Evolutionary conservation across 2,329 filamentous ascomycete genomes (phyloP), one percentile per base, ranked within the genome.

Genomic region (Neonectria ditissima): DNA sequence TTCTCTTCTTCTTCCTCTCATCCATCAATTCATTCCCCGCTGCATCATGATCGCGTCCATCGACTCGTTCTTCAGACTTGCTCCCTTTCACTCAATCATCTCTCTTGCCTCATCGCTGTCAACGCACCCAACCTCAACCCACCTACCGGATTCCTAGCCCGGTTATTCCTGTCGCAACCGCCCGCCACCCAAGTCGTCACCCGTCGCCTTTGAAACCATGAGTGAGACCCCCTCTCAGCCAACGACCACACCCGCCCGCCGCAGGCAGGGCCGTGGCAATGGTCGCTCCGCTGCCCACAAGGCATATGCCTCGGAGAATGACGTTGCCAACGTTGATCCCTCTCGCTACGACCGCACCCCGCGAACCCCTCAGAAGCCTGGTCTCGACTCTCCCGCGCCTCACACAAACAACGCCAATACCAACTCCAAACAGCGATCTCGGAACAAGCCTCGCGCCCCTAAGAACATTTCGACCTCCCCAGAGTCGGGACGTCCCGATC

Each of bases 281-380:
- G 80, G 67, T 75, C 81, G 68, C 74, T 71, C 67, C 69, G 77
- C 81, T 16, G 78, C 77, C 11, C 83, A 83, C 63, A 88, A 85
- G 75, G 82, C 81, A n/a, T 88, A 88, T 70, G 86, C 84, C 24
- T 89, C 87, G 4, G 87, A 89, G 74, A 87, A 84, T 69, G 87
- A 89, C 69, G 76, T 70, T 37, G 69, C 68, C 45, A 69, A 65
- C 43, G 62, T 77, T 60, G 73, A 76, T 32, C 68, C 77, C 74
- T 47, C 76, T 66, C 66, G 78, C 76, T 67, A 78, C 71, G 63
- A 71, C 69, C 55, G 75, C 73, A 68, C 77, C 69, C 73, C 80
- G 66, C 72, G 81, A 74, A 87, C 86, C 2, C 86, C 86, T 2
- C 79, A 80, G 57, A 86, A 85, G 69, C 62, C 72, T 37, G 71